Conservation (phyloP, 2,329 filamentous ascomycete species). For the Hypoxylon sp. region DNA sequence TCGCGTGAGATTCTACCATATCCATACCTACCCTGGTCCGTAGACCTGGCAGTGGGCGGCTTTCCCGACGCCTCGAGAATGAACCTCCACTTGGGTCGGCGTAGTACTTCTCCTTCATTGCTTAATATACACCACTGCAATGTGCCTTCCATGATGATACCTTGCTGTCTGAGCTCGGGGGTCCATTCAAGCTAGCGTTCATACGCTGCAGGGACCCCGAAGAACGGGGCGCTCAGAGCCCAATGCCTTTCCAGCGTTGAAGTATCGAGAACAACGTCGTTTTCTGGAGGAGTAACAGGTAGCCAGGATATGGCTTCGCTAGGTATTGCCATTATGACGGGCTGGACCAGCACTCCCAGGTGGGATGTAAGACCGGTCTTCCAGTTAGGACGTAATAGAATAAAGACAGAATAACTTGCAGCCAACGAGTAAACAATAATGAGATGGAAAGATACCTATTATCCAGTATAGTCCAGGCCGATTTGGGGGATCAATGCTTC, state of each 20-base stretch:
- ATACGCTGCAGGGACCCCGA: slow-evolving; percentile 1
- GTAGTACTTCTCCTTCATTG: neutral
- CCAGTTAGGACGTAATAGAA: neutral
- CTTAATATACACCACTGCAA: slow-evolving; percentile 18
- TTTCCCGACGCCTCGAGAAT: slow-evolving; percentile 26
- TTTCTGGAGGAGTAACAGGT: neutral
- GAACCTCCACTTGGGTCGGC: slow-evolving; percentile 11
- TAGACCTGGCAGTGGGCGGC: slow-evolving; percentile 25
- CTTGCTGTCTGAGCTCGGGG: slow-evolving; percentile 12
- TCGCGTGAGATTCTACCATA: slow-evolving; percentile 15
- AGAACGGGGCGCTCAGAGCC: neutral
- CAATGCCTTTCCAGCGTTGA: neutral
- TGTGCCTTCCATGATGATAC: slow-evolving; percentile 16
- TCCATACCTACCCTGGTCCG: slow-evolving; percentile 9
- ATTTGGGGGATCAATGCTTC: neutral
- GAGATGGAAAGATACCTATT: neutral
- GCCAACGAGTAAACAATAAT: neutral
- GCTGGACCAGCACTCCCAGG: neutral
- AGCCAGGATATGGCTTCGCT: slow-evolving; percentile 6
- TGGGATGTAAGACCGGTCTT: neutral
- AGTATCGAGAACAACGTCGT: neutral
- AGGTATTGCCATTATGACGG: slow-evolving; percentile 20
- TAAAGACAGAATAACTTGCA: neutral
- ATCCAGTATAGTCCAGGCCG: neutral
- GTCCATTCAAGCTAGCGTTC: slow-evolving; percentile 6